Evolutionary conservation across 345 rosid species (phyloP).

Genomic region (Eucalyptus regnans): DNA sequence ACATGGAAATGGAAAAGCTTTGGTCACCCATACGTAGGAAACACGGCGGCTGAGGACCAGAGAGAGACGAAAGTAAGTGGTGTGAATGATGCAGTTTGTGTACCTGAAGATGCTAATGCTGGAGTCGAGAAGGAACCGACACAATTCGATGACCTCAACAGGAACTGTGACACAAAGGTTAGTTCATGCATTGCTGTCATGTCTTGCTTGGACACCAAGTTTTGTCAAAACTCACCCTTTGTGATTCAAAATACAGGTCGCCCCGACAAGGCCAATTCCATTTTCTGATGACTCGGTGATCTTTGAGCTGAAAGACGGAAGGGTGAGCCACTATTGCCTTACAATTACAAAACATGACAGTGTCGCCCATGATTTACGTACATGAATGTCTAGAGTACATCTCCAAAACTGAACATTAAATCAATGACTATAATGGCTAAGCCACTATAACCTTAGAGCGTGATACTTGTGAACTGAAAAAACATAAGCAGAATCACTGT

Average conservation of each 20-base stretch:
- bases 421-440: not conserved
- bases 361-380: not conserved
- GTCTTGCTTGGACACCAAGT: not conserved
- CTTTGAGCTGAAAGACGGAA: constrained; percentile 58
- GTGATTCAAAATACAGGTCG: constrained; percentile 28
- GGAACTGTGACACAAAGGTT: not conserved
- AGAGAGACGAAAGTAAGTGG: not conserved
- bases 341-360: not conserved
- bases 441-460: not conserved
- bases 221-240: not conserved
- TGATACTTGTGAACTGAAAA: not conserved
- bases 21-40: constrained; percentile 23
- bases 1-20: constrained; percentile 54
- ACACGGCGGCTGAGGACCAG: not conserved
- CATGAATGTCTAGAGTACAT: not conserved
- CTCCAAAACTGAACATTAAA: not conserved
- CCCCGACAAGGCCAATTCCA: constrained; percentile 48
- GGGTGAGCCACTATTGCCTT: constrained; percentile 33
- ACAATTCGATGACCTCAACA: constrained; percentile 27
- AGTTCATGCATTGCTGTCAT: not conserved
- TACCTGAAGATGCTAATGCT: constrained; percentile 13
- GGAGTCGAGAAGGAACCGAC: constrained; percentile 1
- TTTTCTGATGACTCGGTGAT: constrained; percentile 42
- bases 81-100: constrained; percentile 10
- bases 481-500: not conserved